phyloP scores from a whole-genome alignment of 2,329 filamentous ascomycete genomes.

The Fusarium compactum region DNA sequence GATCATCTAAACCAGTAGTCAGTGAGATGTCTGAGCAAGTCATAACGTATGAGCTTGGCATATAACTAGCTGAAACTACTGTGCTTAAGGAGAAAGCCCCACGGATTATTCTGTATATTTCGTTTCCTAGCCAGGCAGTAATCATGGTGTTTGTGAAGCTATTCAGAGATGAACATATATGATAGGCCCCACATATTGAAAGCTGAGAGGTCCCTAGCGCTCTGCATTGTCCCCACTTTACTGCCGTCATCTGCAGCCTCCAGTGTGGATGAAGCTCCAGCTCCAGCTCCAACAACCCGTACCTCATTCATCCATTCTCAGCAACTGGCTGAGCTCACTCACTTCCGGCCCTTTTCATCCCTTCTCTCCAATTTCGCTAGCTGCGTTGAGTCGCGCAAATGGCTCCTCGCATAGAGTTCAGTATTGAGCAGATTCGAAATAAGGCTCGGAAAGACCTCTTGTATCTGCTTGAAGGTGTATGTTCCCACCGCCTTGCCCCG shows the following conservation, averaged over 20 bases:
- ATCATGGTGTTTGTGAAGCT: neutral
- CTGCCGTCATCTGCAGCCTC: conserved; percentile 36
- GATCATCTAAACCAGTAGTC: neutral
- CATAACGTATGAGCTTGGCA: neutral
- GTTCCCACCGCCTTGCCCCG: conserved; percentile 56
- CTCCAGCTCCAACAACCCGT: conserved; percentile 22
- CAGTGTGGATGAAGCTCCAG: neutral
- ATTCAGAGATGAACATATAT: neutral
- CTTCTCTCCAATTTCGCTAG: conserved; percentile 20
- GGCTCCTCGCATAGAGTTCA: conserved; percentile 78
- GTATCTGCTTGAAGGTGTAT: conserved; percentile 92
- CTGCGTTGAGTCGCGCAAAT: conserved; percentile 64
- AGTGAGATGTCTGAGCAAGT: neutral
- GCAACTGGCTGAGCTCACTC: conserved; percentile 33
- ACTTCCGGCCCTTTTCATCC: conserved; percentile 18
- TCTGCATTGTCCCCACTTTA: conserved; percentile 30
- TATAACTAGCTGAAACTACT: neutral
- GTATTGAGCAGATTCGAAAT: conserved; percentile 79
- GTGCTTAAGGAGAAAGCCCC: neutral
- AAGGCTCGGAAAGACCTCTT: conserved; percentile 91
- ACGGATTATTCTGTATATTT: neutral
- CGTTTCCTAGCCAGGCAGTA: neutral
- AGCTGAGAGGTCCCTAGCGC: conserved; percentile 1
- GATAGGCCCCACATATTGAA: conserved; percentile 18
- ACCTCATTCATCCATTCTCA: conserved; percentile 9